Percentiles rank a stretch among this genome's conserved stretches.
Conservation (phyloP, 768 basidiomycete species). For the Leccinum variicolor region DNA sequence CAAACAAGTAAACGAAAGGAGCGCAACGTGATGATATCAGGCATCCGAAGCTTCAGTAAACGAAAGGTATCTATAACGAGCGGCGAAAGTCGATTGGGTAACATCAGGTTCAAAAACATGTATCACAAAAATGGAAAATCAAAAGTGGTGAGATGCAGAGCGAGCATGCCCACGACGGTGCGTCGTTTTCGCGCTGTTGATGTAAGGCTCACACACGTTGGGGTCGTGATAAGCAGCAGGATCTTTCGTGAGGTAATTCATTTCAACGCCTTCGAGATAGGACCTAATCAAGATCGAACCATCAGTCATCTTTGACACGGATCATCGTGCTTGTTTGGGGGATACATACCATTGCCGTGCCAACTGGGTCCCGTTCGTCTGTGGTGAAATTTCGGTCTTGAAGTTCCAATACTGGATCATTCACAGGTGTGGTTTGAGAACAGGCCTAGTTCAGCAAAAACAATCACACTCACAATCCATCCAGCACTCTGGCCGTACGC, state of each 20-base stretch:
- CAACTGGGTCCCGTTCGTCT: not conserved
- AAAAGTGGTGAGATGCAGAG: not conserved
- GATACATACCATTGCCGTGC: not conserved
- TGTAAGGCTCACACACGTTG: slow-evolving; percentile 60
- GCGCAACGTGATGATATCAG: not conserved
- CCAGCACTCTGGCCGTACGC: slow-evolving; percentile 58
- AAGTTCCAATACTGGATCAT: not conserved
- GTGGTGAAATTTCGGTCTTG: not conserved
- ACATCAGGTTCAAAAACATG: not conserved
- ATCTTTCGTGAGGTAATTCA: slow-evolving; percentile 62
- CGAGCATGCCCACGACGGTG: not conserved
- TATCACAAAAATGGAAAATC: not conserved
- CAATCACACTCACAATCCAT: slow-evolving; percentile 53
- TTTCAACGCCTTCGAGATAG: slow-evolving; percentile 56
- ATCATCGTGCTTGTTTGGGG: not conserved
- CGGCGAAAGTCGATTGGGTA: not conserved
- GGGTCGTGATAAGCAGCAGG: slow-evolving; percentile 55
- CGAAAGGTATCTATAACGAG: not conserved
- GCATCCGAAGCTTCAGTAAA: not conserved
- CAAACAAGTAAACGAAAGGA: not conserved
- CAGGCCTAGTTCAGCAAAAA: not conserved
- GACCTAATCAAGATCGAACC: slow-evolving; percentile 44
- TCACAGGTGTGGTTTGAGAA: not conserved
- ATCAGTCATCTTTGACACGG: not conserved
- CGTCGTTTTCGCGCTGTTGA: slow-evolving; percentile 13